These are phyloP conservation scores for Claviceps fusiformis DNA, from an alignment of 2,329 filamentous ascomycete genomes.

Conservation along the genomic window DNA sequence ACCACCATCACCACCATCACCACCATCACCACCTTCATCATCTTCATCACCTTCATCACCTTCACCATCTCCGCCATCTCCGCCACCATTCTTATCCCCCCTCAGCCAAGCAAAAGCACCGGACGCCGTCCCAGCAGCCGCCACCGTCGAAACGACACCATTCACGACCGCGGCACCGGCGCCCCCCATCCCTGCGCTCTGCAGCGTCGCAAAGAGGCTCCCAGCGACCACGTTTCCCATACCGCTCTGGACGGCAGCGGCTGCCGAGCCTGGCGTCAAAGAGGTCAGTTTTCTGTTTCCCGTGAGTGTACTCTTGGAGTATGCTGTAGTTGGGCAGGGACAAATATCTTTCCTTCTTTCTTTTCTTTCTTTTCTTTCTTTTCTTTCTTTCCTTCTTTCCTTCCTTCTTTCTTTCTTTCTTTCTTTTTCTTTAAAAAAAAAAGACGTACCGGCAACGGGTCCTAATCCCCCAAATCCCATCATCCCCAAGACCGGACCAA, in stretches of 20 bases:
- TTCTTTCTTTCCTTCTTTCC: too few relatives aligned
- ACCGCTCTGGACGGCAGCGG: constrained; percentile 9
- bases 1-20: neutral
- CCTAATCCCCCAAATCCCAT: neutral
- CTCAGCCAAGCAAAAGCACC: neutral
- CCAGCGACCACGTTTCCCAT: constrained; percentile 16
- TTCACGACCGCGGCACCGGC: constrained; percentile 12
- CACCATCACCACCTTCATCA: neutral
- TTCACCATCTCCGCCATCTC: neutral
- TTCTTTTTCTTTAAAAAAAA: neutral
- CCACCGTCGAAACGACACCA: constrained; percentile 8
- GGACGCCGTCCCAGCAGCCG: neutral
- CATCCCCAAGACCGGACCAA: neutral
- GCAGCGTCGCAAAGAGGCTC: constrained; percentile 16
- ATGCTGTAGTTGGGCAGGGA: too few relatives aligned
- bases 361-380: too few relatives aligned
- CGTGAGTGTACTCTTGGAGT: too few relatives aligned
- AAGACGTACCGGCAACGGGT: neutral
- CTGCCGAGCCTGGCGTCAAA: neutral
- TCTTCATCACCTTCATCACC: neutral
- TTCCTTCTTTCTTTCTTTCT: too few relatives aligned
- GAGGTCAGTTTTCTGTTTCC: too few relatives aligned
- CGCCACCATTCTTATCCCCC: neutral
- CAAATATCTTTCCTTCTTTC: too few relatives aligned
- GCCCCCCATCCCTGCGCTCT: constrained; percentile 19